Percentiles rank a stretch among this genome's conserved stretches.
Evolutionary conservation across 805 yeast species (phyloP).

Genomic region (Candida montana): DNA sequence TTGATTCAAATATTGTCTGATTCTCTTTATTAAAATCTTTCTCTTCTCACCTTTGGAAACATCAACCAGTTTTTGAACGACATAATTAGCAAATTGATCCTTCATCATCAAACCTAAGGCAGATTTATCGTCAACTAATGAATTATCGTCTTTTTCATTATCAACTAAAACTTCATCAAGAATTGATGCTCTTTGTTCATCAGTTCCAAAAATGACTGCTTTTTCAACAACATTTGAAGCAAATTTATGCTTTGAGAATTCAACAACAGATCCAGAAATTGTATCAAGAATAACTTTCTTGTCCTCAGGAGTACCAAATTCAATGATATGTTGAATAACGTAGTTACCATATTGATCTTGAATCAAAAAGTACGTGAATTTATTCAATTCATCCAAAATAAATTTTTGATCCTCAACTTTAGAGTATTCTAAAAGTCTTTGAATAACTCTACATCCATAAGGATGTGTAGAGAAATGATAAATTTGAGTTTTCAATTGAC

Average conservation of each 20-base stretch:
- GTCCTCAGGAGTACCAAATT: conserved; percentile 65
- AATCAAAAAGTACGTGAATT: conserved; percentile 67
- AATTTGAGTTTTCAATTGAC: conserved; percentile 61
- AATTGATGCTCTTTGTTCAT: conserved; percentile 54
- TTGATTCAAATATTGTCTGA: conserved; percentile 73
- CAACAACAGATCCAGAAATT: conserved; percentile 67
- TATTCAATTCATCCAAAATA: conserved; percentile 67
- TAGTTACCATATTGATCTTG: conserved; percentile 98
- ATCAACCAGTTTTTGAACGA: conserved; percentile 89
- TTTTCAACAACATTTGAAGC: conserved; percentile 97
- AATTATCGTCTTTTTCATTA: conserved; percentile 33
- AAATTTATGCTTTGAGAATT: conserved; percentile 90
- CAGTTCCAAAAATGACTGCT: conserved; percentile 71
- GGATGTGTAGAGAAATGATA: conserved; percentile 91
- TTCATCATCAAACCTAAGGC: conserved; percentile 90
- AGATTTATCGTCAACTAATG: conserved; percentile 52
- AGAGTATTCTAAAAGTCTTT: conserved; percentile 81
- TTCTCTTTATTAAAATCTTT: conserved; percentile 62
- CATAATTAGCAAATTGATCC: conserved; percentile 97
- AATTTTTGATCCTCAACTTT: conserved; percentile 55
- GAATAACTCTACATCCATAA: conserved; percentile 96
- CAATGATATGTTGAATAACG: conserved; percentile 92
- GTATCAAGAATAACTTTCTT: conserved; percentile 57
- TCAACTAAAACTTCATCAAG: conserved; percentile 61
- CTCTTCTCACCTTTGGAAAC: conserved; percentile 68